phyloP scores from a whole-genome alignment of 768 basidiomycete species.

The Dentipellis fragilis region DNA sequence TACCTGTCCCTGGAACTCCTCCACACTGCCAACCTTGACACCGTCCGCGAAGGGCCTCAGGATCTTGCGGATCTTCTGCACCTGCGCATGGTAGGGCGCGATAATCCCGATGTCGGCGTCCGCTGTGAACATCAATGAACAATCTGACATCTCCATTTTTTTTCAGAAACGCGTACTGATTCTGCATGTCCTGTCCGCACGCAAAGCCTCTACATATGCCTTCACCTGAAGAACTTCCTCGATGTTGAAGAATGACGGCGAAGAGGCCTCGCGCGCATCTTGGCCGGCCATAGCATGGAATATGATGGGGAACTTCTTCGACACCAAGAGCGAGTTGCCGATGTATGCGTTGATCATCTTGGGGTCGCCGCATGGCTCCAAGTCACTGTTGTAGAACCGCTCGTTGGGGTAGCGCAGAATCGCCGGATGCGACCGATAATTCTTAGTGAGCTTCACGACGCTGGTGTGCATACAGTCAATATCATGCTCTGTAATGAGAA shows the following conservation, averaged over 20 bases:
- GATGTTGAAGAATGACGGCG: conserved; percentile 66
- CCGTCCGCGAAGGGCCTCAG: conserved; percentile 21
- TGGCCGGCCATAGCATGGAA: conserved; percentile 53
- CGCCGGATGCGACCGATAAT: conserved; percentile 53
- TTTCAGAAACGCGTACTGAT: conserved; percentile 25
- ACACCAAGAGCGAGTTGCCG: conserved; percentile 22
- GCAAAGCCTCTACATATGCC: conserved; percentile 26
- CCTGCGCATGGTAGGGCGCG: conserved; percentile 54
- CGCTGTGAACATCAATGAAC: conserved; percentile 20
- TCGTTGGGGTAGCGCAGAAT: conserved; percentile 57
- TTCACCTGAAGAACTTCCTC: conserved; percentile 47
- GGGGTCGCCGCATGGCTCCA: conserved; percentile 36
- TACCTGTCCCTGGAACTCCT: conserved; percentile 60
- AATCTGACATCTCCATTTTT: neutral
- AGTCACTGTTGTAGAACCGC: conserved; percentile 45
- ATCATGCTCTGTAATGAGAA: neutral
- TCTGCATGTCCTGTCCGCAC: conserved; percentile 20
- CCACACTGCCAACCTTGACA: conserved; percentile 55
- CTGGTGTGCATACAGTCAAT: conserved; percentile 22
- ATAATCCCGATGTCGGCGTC: conserved; percentile 51
- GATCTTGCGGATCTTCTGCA: conserved; percentile 32
- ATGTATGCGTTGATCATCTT: conserved; percentile 19
- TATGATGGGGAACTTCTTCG: conserved; percentile 45
- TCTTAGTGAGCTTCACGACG: conserved; percentile 51
- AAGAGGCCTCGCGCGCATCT: conserved; percentile 56